Base-by-base conservation (phyloP, 768 basidiomycete genomes). In the Hygrophorus russula region DNA sequence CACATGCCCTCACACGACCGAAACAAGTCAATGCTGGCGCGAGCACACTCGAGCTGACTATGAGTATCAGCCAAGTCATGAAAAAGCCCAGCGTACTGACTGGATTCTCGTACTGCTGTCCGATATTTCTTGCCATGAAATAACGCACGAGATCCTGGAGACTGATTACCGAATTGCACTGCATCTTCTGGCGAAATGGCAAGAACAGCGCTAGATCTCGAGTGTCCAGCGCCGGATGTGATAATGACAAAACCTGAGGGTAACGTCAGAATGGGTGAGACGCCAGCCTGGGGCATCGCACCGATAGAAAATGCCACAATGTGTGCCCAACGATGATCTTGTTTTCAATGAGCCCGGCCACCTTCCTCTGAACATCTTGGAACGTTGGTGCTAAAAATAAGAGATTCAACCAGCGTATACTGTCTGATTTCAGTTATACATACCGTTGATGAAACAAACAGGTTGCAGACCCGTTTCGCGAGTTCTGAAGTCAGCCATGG, bases 301-400 rank as follows among this genome's bases (percentile, higher is more conserved):
- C 76, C 38, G 74, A 74, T 46, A 77, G 56, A 49, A 73, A 69
- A 33, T 64, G 59, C 74, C 74, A 77, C 14, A 77, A 54, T 27
- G 63, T 58, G 51, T 78, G 68, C n/a, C 76, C 76, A n/a, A 78
- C 64, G 19, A 78, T 54, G 13, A 77, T 66, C 50, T 72, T 75
- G 46, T 63, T 59, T 13, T 52, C 56, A 39, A 76, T 63, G 35
- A 71, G 49, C n/a, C 53, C 51, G 10, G 65, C 61, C 7, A 75
- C 70, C 6, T 56, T 61, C 30, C 59, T 50, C 51, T 72, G 73
- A 8, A 76, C 68, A 42, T 69, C 63, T 28, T 59, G 55, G 53
- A 77, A 76, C n/a, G 52, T 42, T 5, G 71, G 69, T n/a, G 70
- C 76, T 75, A 49, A 13, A 51, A 33, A 35, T 13, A 18, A 41